Conservation (phyloP, 164 flowering plant species). For the Chimonanthus salicifolius region DNA sequence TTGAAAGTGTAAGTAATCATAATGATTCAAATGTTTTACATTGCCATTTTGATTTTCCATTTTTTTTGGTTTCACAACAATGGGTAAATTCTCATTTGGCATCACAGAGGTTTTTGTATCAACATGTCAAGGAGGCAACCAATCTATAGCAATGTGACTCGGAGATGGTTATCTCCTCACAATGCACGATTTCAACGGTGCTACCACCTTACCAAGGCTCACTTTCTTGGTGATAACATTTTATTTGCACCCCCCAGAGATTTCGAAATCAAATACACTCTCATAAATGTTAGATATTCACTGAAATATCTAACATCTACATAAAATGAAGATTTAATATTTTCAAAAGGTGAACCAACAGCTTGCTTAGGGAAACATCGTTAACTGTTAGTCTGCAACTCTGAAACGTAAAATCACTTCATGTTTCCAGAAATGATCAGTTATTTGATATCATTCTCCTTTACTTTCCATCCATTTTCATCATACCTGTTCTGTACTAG, state of each 20-base stretch:
- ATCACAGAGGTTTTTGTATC: too few relatives aligned
- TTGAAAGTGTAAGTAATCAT: slow-evolving; percentile 60
- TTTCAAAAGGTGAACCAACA: background rate
- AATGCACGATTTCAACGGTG: too few relatives aligned
- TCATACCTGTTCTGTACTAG: background rate
- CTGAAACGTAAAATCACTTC: background rate
- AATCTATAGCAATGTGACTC: too few relatives aligned
- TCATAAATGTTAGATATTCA: background rate
- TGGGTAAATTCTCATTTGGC: background rate
- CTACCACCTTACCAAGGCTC: background rate
- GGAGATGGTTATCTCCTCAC: too few relatives aligned
- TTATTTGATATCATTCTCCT: background rate
- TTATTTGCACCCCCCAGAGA: background rate
- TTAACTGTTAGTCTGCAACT: background rate
- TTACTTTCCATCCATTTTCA: background rate
- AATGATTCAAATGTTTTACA: background rate
- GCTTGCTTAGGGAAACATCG: background rate
- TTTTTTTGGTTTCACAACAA: background rate
- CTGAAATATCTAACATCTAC: background rate
- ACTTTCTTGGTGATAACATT: background rate
- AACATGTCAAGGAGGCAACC: too few relatives aligned
- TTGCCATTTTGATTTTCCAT: background rate
- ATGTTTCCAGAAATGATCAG: too few relatives aligned
- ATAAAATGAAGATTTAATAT: too few relatives aligned
- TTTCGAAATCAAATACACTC: background rate